These are phyloP conservation scores for Xerocomus spinulosus DNA, from an alignment of 768 basidiomycete genomes.

Conservation along the genomic window DNA sequence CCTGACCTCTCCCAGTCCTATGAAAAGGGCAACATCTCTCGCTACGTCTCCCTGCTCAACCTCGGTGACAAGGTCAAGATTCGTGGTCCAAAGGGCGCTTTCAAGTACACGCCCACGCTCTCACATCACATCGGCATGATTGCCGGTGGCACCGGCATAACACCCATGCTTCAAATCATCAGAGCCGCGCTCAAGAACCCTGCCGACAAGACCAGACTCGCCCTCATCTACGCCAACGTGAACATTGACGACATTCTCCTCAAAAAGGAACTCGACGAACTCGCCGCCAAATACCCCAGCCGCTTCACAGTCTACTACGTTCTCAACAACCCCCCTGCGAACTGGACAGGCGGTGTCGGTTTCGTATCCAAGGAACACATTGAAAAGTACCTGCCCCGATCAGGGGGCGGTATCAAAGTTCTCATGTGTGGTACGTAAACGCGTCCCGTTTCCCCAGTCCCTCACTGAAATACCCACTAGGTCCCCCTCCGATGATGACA, in stretches of 20 bases:
- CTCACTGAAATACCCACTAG: conserved; percentile 28
- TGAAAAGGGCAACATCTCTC: conserved; percentile 96
- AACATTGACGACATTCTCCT: conserved; percentile 89
- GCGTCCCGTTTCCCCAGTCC: conserved; percentile 8
- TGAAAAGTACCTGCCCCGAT: conserved; percentile 68
- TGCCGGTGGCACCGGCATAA: conserved; percentile 97
- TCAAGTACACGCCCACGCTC: conserved; percentile 73
- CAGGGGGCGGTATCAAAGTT: conserved; percentile 67
- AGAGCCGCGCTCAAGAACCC: conserved; percentile 89
- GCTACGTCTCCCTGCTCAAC: conserved; percentile 74
- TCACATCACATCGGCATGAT: conserved; percentile 91
- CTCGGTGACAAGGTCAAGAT: conserved; percentile 84
- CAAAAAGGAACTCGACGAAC: conserved; percentile 79
- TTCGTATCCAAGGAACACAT: conserved; percentile 95
- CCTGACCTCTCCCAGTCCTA: conserved; percentile 58
- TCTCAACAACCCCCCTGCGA: conserved; percentile 87
- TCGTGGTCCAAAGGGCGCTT: conserved; percentile 96
- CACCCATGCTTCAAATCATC: conserved; percentile 98
- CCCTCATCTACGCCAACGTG: conserved; percentile 96
- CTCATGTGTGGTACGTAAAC: conserved; percentile 74
- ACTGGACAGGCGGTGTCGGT: conserved; percentile 86
- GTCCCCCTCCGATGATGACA: conserved; percentile 71
- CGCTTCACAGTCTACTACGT: conserved; percentile 85
- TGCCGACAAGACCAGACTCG: conserved; percentile 75
- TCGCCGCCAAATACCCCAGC: conserved; percentile 55